A percentile compares a stretch with the other conserved stretches of the same genome.
Evolutionary conservation across 1,284 basidiomycete genomes (phyloP).

Genomic region (Meripilus lineatus): DNA sequence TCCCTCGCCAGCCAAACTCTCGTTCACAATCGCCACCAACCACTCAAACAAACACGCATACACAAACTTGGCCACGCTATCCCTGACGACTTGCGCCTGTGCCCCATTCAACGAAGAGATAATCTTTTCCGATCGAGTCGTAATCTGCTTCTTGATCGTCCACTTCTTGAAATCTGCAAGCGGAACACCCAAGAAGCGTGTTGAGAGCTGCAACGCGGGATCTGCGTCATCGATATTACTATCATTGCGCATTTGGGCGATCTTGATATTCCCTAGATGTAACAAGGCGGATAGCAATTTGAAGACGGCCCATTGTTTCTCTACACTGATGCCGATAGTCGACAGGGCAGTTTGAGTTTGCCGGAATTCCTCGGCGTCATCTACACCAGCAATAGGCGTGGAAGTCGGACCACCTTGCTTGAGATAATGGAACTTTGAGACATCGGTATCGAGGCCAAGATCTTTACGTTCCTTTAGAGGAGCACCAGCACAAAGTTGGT

Average conservation of each 20-base stretch:
- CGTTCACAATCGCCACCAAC: constrained; percentile 96
- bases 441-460: constrained; percentile 82
- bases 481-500: constrained; percentile 97
- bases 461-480: constrained; percentile 95
- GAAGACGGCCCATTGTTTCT: constrained; percentile 98
- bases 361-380: constrained; percentile 94
- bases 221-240: constrained; percentile 86
- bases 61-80: constrained; percentile 97
- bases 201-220: constrained; percentile 75
- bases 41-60: constrained; percentile 99
- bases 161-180: constrained; percentile 97
- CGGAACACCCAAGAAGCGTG: constrained; percentile 87
- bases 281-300: constrained; percentile 89
- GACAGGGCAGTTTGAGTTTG: constrained; percentile 92
- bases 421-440: constrained; percentile 88
- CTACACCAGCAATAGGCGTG: constrained; percentile 86
- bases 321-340: constrained; percentile 95
- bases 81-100: constrained; percentile 93
- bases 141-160: constrained; percentile 97
- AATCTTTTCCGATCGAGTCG: constrained; percentile 94
- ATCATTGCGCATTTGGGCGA: constrained; percentile 80
- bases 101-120: constrained; percentile 81
- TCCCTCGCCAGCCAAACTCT: constrained; percentile 88
- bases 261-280: constrained; percentile 95
- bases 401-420: constrained; percentile 89